Base-by-base conservation (phyloP, 1,139 yeast genomes). In the Kodamaea alishanica region DNA sequence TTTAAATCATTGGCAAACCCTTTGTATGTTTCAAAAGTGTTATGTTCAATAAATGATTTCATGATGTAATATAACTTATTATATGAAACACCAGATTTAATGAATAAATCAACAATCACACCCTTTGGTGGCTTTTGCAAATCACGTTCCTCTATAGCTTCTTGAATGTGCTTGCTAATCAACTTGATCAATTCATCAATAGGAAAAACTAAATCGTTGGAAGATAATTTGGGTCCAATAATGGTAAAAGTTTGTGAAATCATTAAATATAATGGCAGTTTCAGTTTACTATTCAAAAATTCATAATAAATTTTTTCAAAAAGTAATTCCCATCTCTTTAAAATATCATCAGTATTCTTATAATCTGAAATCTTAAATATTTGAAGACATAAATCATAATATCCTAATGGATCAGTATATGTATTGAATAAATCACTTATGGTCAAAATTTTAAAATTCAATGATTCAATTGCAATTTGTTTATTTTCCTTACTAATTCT, bases 391-490 rank as follows among this genome's bases (percentile, higher is more conserved):
- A 90, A 70, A 50, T 87, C 96, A 58, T 82, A 82, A 57, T 90
- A 92, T 4, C 92, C 92, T 47, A 90, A 67, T 8, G 96, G 96
- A 52, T 85, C 92, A 9, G 96, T 88, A 61, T 75, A 92, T 43
- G 79, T 82, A 61, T 92, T 92, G 68, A 82, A 92, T 39, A 92
- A 66, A 42, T 85, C 95, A 52, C 86, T 83, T 23, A 89, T 78
- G 4, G 83, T 75, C 50, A 84, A 63, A 26, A 92, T 77, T 54
- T 77, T 75, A 36, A 74, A 78, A 53, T 86, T 79, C 44, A 92
- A 70, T 30, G 76, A 72, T 8, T 64, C 65, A 8, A 75, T 57
- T 5, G 88, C 77, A 33, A 71, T 71, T 5, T 65, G 60, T 43
- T 67, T 68, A 38, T 73, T 72, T 8, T 65, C 72, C 2, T 63